A percentile compares a stretch with the other conserved stretches of the same genome.
Evolutionary conservation across 2,329 filamentous ascomycete genomes (phyloP).

Genomic region (Microcera coccophila): DNA sequence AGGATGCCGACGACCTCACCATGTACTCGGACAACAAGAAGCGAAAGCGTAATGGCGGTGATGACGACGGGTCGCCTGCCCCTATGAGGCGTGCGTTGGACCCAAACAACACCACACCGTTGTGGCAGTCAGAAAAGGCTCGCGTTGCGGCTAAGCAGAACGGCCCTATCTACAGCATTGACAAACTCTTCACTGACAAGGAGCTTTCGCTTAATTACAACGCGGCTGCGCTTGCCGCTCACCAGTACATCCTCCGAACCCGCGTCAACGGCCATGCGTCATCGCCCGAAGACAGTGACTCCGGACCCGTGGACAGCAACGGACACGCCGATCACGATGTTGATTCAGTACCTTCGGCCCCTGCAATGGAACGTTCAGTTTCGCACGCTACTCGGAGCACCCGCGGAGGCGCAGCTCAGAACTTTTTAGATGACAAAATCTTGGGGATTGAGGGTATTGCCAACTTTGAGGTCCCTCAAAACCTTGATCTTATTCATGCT

Average conservation of each 20-base stretch:
- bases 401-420: conserved; percentile 49
- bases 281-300: conserved; percentile 52
- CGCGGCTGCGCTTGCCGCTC: conserved; percentile 56
- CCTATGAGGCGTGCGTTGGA: conserved; percentile 55
- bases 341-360: conserved; percentile 46
- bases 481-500: conserved; percentile 53
- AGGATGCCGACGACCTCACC: conserved; percentile 56
- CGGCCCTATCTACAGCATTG: conserved; percentile 60
- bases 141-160: conserved; percentile 52
- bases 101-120: conserved; percentile 53
- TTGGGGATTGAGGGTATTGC: conserved; percentile 58
- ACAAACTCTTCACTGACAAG: conserved; percentile 68
- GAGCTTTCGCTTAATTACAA: conserved; percentile 65
- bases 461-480: conserved; percentile 56
- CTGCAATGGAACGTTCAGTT: conserved; percentile 59
- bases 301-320: conserved; percentile 48
- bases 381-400: conserved; percentile 64
- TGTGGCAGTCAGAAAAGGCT: conserved; percentile 61
- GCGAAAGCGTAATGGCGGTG: conserved; percentile 56
- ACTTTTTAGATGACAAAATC: conserved; percentile 55
- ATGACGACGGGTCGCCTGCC: conserved; percentile 61
- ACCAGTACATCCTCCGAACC: conserved; percentile 59
- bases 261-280: conserved; percentile 48
- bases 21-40: conserved; percentile 57
- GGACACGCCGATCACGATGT: conserved; percentile 48